A percentile compares a stretch with the other conserved stretches of the same genome.
Evolutionary conservation across 805 yeast genomes (phyloP).

Genomic region (Wickerhamomyces ciferrii): DNA sequence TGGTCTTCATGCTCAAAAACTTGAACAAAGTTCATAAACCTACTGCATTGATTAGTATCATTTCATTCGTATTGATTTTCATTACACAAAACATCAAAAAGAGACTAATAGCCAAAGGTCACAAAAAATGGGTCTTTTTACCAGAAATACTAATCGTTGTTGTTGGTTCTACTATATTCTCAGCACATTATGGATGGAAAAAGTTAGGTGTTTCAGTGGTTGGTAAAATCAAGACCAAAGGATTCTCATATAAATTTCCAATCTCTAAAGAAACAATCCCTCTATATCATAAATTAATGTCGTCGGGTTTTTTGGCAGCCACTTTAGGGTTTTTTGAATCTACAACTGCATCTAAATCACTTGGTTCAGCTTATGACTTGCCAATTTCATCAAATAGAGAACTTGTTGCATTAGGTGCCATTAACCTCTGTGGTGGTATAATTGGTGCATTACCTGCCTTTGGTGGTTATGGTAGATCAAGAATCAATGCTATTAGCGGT

Average conservation of each 20-base stretch:
- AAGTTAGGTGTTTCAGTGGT: slow-evolving; percentile 58
- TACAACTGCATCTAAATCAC: slow-evolving; percentile 84
- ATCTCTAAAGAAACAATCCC: slow-evolving; percentile 39
- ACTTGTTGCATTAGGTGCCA: slow-evolving; percentile 79
- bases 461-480: slow-evolving; percentile 95
- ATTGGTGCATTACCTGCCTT: slow-evolving; percentile 75
- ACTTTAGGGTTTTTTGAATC: slow-evolving; percentile 89
- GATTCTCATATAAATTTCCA: slow-evolving; percentile 53
- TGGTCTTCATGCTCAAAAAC: slow-evolving; percentile 49
- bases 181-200: slow-evolving; percentile 49
- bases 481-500: slow-evolving; percentile 81
- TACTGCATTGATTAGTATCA: slow-evolving; percentile 57
- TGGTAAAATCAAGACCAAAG: slow-evolving; percentile 57
- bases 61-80: slow-evolving; percentile 42
- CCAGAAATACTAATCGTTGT: slow-evolving; percentile 78
- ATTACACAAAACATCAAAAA: slow-evolving; percentile 38
- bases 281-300: slow-evolving; percentile 49
- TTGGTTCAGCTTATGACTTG: slow-evolving; percentile 66
- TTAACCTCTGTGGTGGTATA: slow-evolving; percentile 54
- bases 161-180: slow-evolving; percentile 54
- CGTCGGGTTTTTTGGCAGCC: slow-evolving; percentile 74
- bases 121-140: slow-evolving; percentile 49
- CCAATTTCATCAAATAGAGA: slow-evolving; percentile 86
- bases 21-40: slow-evolving; percentile 43
- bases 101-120: slow-evolving; percentile 21